Percentiles rank a stretch among this genome's conserved stretches.
phyloP scores from a whole-genome alignment of 2,329 filamentous ascomycete species.

The Aspergillus sp. region DNA sequence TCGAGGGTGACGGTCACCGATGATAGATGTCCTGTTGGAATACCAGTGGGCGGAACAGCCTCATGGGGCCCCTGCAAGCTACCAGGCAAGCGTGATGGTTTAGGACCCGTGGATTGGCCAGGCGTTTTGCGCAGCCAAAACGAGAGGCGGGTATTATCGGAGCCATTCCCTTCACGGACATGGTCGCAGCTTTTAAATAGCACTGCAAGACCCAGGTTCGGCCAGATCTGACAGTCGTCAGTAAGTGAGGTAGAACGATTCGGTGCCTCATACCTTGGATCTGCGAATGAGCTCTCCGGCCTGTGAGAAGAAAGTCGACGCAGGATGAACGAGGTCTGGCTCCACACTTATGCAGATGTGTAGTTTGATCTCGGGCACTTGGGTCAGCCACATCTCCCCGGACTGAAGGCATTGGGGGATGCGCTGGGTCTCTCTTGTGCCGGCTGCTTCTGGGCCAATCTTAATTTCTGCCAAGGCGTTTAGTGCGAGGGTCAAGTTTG shows the following conservation, averaged over 20 bases:
- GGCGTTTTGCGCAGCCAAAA: slow-evolving; percentile 14
- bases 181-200: slow-evolving; percentile 12
- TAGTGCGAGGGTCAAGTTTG: slow-evolving; percentile 12
- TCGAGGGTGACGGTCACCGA: slow-evolving; percentile 14
- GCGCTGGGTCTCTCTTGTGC: background rate
- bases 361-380: slow-evolving; percentile 19
- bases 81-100: slow-evolving; percentile 8
- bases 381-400: slow-evolving; percentile 18
- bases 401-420: slow-evolving; percentile 5
- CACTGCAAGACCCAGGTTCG: slow-evolving; percentile 18
- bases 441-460: background rate
- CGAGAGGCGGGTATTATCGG: slow-evolving; percentile 8
- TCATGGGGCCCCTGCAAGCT: slow-evolving; percentile 9
- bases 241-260: no score
- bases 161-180: background rate
- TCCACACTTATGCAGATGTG: slow-evolving; percentile 14
- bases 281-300: slow-evolving; percentile 15
- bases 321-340: background rate
- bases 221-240: slow-evolving; percentile 19
- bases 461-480: slow-evolving; percentile 11
- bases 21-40: slow-evolving; percentile 10
- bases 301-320: slow-evolving; percentile 7
- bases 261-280: slow-evolving; percentile 20
- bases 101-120: background rate
- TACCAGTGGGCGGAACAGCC: slow-evolving; percentile 9